Conservation (phyloP, 2,329 filamentous ascomycete species). For the Xylaria sp. region DNA sequence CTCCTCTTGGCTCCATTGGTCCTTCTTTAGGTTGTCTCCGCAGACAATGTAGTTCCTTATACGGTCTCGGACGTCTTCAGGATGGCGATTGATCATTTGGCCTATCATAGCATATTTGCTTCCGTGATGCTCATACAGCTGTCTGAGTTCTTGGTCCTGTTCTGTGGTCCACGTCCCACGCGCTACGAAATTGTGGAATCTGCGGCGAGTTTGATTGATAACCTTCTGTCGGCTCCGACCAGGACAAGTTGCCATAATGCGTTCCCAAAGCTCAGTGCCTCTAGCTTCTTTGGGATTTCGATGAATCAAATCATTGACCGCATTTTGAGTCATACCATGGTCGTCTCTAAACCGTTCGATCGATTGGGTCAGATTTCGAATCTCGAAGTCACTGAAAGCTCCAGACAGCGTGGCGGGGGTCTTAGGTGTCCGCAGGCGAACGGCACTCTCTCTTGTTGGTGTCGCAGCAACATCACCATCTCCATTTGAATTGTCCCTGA, state of each 20-base stretch:
- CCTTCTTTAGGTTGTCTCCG: slow-evolving; percentile 61
- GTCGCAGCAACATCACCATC: slow-evolving; percentile 26
- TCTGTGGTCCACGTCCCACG: slow-evolving; percentile 68
- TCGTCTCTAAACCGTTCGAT: slow-evolving; percentile 59
- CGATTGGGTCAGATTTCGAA: slow-evolving; percentile 53
- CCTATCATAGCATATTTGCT: slow-evolving; percentile 72
- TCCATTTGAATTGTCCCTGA: slow-evolving; percentile 27
- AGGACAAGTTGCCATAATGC: slow-evolving; percentile 60
- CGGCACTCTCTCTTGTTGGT: slow-evolving; percentile 9
- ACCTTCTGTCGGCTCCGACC: slow-evolving; percentile 63
- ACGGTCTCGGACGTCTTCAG: slow-evolving; percentile 74
- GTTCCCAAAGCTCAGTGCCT: slow-evolving; percentile 60
- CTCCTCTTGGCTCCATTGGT: slow-evolving; percentile 70
- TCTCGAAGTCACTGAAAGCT: slow-evolving; percentile 57
- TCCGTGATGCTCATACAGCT: slow-evolving; percentile 58
- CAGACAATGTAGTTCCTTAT: slow-evolving; percentile 75
- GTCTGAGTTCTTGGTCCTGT: slow-evolving; percentile 65
- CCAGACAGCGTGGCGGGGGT: slow-evolving; percentile 46
- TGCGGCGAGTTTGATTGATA: slow-evolving; percentile 66
- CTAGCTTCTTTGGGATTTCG: slow-evolving; percentile 39
- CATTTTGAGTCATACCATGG: slow-evolving; percentile 54
- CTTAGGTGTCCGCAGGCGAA: slow-evolving; percentile 19
- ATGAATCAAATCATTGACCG: slow-evolving; percentile 61
- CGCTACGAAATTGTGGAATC: slow-evolving; percentile 72
- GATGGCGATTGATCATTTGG: slow-evolving; percentile 69